Base-by-base conservation (phyloP, 495 filamentous ascomycete species). In the Penicillium odoratum region DNA sequence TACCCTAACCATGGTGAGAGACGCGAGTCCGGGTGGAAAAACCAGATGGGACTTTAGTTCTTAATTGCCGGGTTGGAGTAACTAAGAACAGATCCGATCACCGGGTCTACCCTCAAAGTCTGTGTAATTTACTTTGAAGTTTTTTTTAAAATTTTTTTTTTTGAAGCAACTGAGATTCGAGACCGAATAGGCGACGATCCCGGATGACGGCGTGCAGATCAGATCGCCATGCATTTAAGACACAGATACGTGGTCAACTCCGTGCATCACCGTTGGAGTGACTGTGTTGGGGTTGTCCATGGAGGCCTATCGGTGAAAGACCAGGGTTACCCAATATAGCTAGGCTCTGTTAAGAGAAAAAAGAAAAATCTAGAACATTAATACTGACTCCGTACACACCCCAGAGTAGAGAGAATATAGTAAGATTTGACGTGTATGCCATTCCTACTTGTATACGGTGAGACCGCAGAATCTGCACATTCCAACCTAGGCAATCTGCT, bases 161-260 rank as follows among this genome's bases (percentile, higher is more conserved):
- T 45, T 18, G 40, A 48, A 18, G 9, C 7, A 30, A 38, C 4
- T 30, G 33, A 21, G 52, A 28, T 16, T 36, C 29, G 16, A 30
- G 36, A 33, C 55, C 50, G 36, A 62, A 52, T 58, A 53, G 53
- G 56, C 48, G 65, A 56, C 60, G 67, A 69, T 69, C 67, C 61
- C 53, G 46, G 60, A 48, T 67, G 67, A 70, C 62, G 65, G 66
- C 60, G 61, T 74, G 73, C 71, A 70, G 71, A 73, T 75, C 71
- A 16, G 73, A 74, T 74, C 68, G 73, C 64, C 71, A 61, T 57
- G 57, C 61, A 43, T 52, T 67, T 70, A 65, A 72, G 66, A 72
- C 66, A 70, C 36, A 36, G 42, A 51, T 67, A 67, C 64, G 64
- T 67, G 64, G 64, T 67, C 61, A 57, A 66, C 50, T 66, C 59